Percentiles rank a stretch among this genome's conserved stretches.
phyloP scores from a whole-genome alignment of 2,329 filamentous ascomycete species.

The Fusarium citri region DNA sequence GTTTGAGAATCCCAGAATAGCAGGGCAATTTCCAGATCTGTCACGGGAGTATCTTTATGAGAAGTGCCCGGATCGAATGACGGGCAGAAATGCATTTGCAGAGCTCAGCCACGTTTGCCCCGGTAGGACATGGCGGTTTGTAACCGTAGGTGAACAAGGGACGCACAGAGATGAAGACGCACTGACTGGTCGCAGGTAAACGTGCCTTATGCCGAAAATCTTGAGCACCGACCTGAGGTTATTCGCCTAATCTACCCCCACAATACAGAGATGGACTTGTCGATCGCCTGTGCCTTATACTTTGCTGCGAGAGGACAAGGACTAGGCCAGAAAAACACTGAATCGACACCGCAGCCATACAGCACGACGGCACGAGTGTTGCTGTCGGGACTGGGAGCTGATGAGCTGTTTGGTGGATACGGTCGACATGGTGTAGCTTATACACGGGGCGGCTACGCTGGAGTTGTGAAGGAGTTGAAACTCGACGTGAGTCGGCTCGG shows the following conservation, averaged over 20 bases:
- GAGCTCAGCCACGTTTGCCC: slow-evolving; percentile 80
- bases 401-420: slow-evolving; percentile 96
- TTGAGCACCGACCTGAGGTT: slow-evolving; percentile 75
- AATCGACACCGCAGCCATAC: slow-evolving; percentile 59
- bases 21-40: slow-evolving; percentile 60
- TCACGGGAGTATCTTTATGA: slow-evolving; percentile 70
- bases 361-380: slow-evolving; percentile 82
- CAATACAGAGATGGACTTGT: slow-evolving; percentile 98
- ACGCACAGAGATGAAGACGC: not conserved
- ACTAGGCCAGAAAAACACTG: slow-evolving; percentile 50
- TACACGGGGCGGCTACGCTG: slow-evolving; percentile 72
- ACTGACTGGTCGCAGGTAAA: slow-evolving; percentile 67
- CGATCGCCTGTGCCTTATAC: slow-evolving; percentile 92
- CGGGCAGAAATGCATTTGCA: slow-evolving; percentile 81
- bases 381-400: slow-evolving; percentile 91
- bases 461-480: slow-evolving; percentile 83
- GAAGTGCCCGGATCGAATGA: slow-evolving; percentile 88
- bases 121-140: slow-evolving; percentile 80
- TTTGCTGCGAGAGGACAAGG: slow-evolving; percentile 86
- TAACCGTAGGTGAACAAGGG: slow-evolving; percentile 65
- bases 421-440: slow-evolving; percentile 85
- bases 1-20: slow-evolving; percentile 90
- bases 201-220: slow-evolving; percentile 80
- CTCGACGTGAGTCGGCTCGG: slow-evolving; percentile 88
- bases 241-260: slow-evolving; percentile 88